Evolutionary conservation across 257 asterid species (phyloP).

Genomic region (Solanum corneliomulleri): DNA sequence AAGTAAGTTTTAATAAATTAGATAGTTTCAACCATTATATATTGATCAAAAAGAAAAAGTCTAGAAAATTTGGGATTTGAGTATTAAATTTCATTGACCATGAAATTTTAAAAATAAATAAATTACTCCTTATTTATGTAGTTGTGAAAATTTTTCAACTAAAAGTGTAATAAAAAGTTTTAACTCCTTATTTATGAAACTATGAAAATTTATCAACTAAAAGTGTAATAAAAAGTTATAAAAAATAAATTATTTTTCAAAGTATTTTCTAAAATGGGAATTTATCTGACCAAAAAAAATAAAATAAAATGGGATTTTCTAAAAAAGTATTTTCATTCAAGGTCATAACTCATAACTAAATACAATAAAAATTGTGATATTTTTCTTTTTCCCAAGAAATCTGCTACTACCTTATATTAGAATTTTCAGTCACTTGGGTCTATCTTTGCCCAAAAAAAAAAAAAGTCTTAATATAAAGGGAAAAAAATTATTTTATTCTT

Average conservation of each 20-base stretch:
- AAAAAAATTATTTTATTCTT: too few species aligned
- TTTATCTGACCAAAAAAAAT: too few species aligned
- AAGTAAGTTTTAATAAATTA: too few species aligned
- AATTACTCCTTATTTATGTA: neutral
- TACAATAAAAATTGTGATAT: neutral
- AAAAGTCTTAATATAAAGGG: neutral
- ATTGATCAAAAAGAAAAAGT: too few species aligned
- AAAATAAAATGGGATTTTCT: too few species aligned
- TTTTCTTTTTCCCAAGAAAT: neutral
- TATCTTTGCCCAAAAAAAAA: too few species aligned
- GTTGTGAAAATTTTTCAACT: neutral
- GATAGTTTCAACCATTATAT: too few species aligned
- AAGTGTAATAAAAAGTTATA: neutral
- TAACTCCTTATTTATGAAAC: neutral
- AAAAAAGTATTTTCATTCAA: neutral
- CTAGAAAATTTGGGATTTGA: too few species aligned
- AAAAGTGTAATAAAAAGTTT: neutral
- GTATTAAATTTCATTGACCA: neutral
- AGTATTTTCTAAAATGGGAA: neutral
- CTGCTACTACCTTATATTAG: neutral
- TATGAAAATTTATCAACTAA: neutral
- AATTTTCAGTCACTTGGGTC: neutral
- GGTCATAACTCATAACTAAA: neutral
- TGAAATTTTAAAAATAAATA: accelerated
- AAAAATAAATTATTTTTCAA: neutral